A percentile compares a stretch with the other conserved stretches of the same genome.
Conservation (phyloP, 2,329 filamentous ascomycete species). For the Alternaria brassicicola region DNA sequence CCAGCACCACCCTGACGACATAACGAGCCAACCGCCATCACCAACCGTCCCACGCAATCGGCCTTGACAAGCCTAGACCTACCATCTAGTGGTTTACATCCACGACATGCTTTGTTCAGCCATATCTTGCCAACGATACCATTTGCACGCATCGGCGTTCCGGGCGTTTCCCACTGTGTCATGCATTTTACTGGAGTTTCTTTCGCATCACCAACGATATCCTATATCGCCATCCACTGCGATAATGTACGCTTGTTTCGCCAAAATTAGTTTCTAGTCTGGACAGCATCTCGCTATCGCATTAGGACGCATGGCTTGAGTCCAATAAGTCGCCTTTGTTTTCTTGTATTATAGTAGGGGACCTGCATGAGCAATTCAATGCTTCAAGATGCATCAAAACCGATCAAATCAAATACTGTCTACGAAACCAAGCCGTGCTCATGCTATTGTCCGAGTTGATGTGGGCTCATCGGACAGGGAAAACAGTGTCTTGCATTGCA, state of each 20-base stretch:
- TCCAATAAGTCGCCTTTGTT: constrained; percentile 20
- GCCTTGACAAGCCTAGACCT: constrained; percentile 15
- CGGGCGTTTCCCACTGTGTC: constrained; percentile 3
- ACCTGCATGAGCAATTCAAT: constrained; percentile 26
- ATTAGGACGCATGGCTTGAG: constrained; percentile 13
- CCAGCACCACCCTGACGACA: constrained; percentile 43
- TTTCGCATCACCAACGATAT: constrained; percentile 17
- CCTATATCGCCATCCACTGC: constrained; percentile 17
- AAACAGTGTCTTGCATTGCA: constrained; percentile 27
- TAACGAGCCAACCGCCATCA: constrained; percentile 34
- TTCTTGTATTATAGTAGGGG: constrained; percentile 39
- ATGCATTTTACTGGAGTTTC: constrained; percentile 26
- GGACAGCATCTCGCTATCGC: constrained; percentile 9
- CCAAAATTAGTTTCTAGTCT: constrained; percentile 4
- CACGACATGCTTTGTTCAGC: constrained; percentile 25
- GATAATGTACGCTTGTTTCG: constrained; percentile 20
- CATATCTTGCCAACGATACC: constrained; percentile 29
- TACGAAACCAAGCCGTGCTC: constrained; percentile 17
- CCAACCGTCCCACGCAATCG: constrained; percentile 21
- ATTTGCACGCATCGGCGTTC: constrained; percentile 21
- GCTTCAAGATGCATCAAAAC: constrained; percentile 29
- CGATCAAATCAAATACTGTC: constrained; percentile 29
- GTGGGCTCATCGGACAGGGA: constrained; percentile 5
- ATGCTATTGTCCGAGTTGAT: constrained; percentile 16
- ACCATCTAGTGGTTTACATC: constrained; percentile 16